These are phyloP conservation scores for Candida caryicola DNA, from an alignment of 805 yeast genomes.

Conservation along the genomic window DNA sequence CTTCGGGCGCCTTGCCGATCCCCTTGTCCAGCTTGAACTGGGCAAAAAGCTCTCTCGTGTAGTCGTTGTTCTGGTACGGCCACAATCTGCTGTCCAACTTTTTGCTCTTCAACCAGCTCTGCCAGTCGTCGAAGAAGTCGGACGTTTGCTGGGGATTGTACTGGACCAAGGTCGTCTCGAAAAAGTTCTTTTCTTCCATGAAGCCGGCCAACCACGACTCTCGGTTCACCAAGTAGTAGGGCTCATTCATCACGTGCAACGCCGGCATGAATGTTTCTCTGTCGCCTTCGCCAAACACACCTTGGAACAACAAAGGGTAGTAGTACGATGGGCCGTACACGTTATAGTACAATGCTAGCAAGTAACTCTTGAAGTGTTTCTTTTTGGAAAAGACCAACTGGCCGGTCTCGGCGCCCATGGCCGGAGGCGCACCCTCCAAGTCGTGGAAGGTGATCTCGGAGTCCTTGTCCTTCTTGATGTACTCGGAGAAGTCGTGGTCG, in stretches of 20 bases:
- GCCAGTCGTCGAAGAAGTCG: conserved; percentile 24
- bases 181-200: conserved; percentile 3
- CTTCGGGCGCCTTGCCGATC: not conserved
- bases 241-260: conserved; percentile 34
- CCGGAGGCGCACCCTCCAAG: conserved; percentile 31
- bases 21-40: conserved; percentile 15
- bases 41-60: conserved; percentile 19
- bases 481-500: conserved; percentile 15
- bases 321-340: conserved; percentile 35
- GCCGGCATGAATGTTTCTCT: conserved; percentile 43
- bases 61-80: conserved; percentile 29
- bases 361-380: conserved; percentile 28
- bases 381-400: conserved; percentile 35
- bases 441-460: conserved; percentile 24
- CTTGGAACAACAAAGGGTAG: conserved; percentile 39
- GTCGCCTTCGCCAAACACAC: conserved; percentile 44
- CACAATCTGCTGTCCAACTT: conserved; percentile 27
- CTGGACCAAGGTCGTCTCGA: conserved; percentile 32
- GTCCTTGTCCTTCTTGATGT: conserved; percentile 5
- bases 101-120: conserved; percentile 20
- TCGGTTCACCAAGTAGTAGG: conserved; percentile 34
- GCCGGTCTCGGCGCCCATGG: conserved; percentile 40
- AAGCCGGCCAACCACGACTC: conserved; percentile 12
- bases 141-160: conserved; percentile 23
- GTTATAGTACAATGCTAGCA: conserved; percentile 38